Percentiles rank a stretch among this genome's conserved stretches.
Evolutionary conservation across 2,329 filamentous ascomycete species (phyloP).

Genomic region (Bipolaris cookei): DNA sequence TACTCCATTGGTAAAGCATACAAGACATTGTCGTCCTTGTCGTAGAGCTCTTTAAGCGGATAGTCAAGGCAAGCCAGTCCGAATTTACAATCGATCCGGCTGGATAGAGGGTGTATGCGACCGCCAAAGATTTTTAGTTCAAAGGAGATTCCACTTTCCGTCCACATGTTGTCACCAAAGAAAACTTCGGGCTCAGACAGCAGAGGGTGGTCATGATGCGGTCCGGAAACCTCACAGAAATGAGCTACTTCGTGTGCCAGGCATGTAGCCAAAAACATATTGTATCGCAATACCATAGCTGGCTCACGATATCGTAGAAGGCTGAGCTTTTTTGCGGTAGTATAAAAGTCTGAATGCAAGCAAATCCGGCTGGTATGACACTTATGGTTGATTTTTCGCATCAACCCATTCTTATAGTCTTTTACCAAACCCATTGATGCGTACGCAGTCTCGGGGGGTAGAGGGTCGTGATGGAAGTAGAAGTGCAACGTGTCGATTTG

Average conservation of each 20-base stretch:
- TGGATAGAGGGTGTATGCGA: slow-evolving; percentile 48
- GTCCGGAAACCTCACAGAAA: slow-evolving; percentile 49
- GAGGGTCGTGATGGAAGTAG: slow-evolving; percentile 47
- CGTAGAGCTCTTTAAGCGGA: slow-evolving; percentile 45
- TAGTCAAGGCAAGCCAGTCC: slow-evolving; percentile 47
- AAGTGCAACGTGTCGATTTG: slow-evolving; percentile 49
- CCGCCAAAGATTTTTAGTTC: slow-evolving; percentile 50
- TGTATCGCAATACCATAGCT: slow-evolving; percentile 51
- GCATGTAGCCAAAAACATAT: slow-evolving; percentile 49
- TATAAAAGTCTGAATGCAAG: slow-evolving; percentile 51
- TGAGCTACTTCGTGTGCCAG: slow-evolving; percentile 50
- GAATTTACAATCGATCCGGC: slow-evolving; percentile 49
- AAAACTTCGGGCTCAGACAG: slow-evolving; percentile 48
- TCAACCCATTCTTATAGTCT: slow-evolving; percentile 47
- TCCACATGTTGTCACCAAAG: slow-evolving; percentile 50
- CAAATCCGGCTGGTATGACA: slow-evolving; percentile 49
- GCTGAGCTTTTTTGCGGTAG: slow-evolving; percentile 49
- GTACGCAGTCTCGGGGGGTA: slow-evolving; percentile 46
- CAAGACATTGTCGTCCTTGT: slow-evolving; percentile 47
- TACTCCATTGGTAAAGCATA: slow-evolving; percentile 51
- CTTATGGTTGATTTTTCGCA: slow-evolving; percentile 45
- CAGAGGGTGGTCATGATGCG: slow-evolving; percentile 45
- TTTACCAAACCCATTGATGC: slow-evolving; percentile 48
- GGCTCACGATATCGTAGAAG: slow-evolving; percentile 47
- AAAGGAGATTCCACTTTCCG: slow-evolving; percentile 49